Percentiles rank a stretch among this genome's conserved stretches.
Conservation (phyloP, 1,139 yeast genomes). For the Blastobotrys arbuscula region DNA sequence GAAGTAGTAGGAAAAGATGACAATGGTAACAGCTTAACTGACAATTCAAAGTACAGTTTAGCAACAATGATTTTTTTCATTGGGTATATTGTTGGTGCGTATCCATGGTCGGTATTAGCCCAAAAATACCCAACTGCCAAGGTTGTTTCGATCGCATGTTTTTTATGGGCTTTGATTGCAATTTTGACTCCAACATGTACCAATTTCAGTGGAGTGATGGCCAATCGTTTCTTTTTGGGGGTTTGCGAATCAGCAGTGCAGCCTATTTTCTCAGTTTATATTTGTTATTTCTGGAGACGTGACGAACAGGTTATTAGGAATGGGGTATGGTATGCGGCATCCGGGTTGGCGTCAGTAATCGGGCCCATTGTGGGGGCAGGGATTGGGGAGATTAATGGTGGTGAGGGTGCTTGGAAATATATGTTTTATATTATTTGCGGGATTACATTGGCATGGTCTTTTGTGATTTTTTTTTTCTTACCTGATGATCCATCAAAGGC, state of each 20-base stretch:
- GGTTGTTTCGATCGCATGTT: conserved; percentile 5
- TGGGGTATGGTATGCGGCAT: conserved; percentile 10
- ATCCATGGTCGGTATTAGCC: conserved; percentile 42
- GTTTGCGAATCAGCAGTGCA: conserved; percentile 14
- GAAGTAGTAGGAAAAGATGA: conserved; percentile 32
- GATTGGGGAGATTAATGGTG: conserved; percentile 11
- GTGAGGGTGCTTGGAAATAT: conserved; percentile 13
- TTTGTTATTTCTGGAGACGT: conserved; percentile 16
- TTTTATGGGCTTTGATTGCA: conserved; percentile 13
- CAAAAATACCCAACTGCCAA: conserved; percentile 50
- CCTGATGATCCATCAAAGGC: conserved; percentile 51
- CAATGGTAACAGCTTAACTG: conserved; percentile 26
- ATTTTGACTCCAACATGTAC: conserved; percentile 12
- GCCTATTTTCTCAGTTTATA: conserved; percentile 16
- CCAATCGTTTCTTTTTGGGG: conserved; percentile 15
- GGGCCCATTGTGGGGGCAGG: conserved; percentile 9
- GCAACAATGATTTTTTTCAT: conserved; percentile 41
- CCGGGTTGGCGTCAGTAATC: conserved; percentile 7
- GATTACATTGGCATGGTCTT: conserved; percentile 28
- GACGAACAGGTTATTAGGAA: conserved; percentile 15
- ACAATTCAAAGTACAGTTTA: conserved; percentile 43
- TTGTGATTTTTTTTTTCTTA: conserved; percentile 45
- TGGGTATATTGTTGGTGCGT: conserved; percentile 42
- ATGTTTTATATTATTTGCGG: conserved; percentile 13
- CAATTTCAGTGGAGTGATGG: conserved; percentile 14